These are phyloP conservation scores for Fusarium sp. DNA, from an alignment of 2,329 filamentous ascomycete genomes.

Conservation along the genomic window DNA sequence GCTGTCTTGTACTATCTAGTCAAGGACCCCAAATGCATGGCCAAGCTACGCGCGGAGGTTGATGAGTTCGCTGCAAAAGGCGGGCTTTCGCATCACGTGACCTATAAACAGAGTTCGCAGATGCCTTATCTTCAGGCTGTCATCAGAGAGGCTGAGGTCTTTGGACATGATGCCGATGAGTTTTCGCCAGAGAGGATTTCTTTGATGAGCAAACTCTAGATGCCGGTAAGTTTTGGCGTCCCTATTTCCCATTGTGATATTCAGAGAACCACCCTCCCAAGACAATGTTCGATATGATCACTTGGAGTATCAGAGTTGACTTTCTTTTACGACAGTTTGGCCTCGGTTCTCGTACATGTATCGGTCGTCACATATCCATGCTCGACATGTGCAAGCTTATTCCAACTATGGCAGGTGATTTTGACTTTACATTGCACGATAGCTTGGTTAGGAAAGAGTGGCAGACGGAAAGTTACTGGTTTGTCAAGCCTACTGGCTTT, in stretches of 20 bases:
- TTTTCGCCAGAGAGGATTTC: slow-evolving; percentile 39
- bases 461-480: slow-evolving; percentile 33
- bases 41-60: slow-evolving; percentile 23
- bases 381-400: slow-evolving; percentile 44
- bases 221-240: slow-evolving; percentile 38
- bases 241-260: too few relatives aligned
- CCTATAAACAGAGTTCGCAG: slow-evolving; percentile 37
- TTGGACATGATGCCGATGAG: slow-evolving; percentile 29
- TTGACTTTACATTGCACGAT: slow-evolving; percentile 29
- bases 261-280: too few relatives aligned
- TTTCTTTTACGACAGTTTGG: slow-evolving; percentile 38
- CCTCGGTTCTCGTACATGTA: slow-evolving; percentile 38
- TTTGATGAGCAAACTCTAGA: slow-evolving; percentile 41
- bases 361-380: slow-evolving; percentile 40
- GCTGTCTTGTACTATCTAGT: slow-evolving; percentile 37
- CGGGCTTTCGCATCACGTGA: slow-evolving; percentile 13
- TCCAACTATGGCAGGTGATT: slow-evolving; percentile 36
- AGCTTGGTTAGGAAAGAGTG: slow-evolving; percentile 2
- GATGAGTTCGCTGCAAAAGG: background rate
- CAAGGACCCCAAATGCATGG: slow-evolving; percentile 17
- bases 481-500: slow-evolving; percentile 33
- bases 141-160: slow-evolving; percentile 38
- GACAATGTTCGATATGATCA: too few relatives aligned
- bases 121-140: slow-evolving; percentile 37
- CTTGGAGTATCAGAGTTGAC: too few relatives aligned